phyloP scores from a whole-genome alignment of 2,329 filamentous ascomycete genomes.

The Dactylella cylindrospora region DNA sequence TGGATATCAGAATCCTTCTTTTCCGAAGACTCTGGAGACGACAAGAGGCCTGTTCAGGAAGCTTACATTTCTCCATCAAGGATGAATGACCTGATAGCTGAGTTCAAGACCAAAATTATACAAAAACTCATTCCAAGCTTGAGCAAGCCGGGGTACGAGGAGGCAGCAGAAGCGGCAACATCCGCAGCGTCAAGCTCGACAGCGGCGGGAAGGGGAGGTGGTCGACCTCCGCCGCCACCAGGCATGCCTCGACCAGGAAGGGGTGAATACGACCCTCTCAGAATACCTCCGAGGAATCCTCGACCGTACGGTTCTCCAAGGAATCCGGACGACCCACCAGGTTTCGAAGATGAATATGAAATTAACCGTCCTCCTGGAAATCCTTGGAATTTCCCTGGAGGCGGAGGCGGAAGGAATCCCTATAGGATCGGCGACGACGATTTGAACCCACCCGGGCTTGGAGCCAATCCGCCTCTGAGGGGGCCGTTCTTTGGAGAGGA shows the following conservation, averaged over 20 bases:
- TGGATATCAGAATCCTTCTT: conserved; percentile 67
- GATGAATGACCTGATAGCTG: conserved; percentile 67
- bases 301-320: conserved; percentile 58
- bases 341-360: conserved; percentile 91
- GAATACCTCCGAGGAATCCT: conserved; percentile 58
- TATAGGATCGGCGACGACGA: conserved; percentile 80
- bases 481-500: conserved; percentile 62
- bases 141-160: conserved; percentile 76
- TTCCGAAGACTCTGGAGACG: conserved; percentile 54
- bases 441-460: conserved; percentile 80
- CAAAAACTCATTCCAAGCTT: conserved; percentile 79
- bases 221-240: conserved; percentile 17
- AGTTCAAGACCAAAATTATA: conserved; percentile 77
- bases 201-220: conserved; percentile 13
- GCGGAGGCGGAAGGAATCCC: conserved; percentile 59
- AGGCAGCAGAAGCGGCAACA: conserved; percentile 51
- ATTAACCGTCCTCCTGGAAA: conserved; percentile 68
- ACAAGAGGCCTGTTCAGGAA: conserved; percentile 53
- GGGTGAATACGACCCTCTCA: conserved; percentile 55
- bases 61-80: conserved; percentile 74
- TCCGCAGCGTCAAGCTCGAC: conserved; percentile 10
- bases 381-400: conserved; percentile 50
- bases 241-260: conserved; percentile 52
- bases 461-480: conserved; percentile 78
- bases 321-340: conserved; percentile 73